Evolutionary conservation across 176 grass and related monocot species (phyloP), one percentile per base, ranked within the genome.

Genomic region (Rhynchospora tenuis): DNA sequence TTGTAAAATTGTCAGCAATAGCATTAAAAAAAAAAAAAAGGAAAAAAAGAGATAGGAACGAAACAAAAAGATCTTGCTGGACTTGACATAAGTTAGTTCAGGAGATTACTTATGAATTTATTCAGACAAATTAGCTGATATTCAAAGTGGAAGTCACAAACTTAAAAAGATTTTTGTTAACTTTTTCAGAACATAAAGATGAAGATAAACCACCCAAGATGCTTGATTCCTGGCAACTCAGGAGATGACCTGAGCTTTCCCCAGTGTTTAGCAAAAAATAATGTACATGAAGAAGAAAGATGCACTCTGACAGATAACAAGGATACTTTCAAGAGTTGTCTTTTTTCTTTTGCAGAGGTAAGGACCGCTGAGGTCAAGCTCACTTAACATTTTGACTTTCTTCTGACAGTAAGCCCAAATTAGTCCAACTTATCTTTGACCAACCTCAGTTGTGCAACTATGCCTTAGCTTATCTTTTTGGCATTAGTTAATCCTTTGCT

Each of bases 331-430:
- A 99, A 86, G 83, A 83, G 75, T 73, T 69, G 83, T 20, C 86
- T 92, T 19, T 99, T 95, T 92, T 80, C 86, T 87, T 99, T 95
- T 93, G 85, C 96, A 87, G 83, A 93, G 84, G 96, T 99, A 70
- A 88, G 87, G 67, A 89, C 27, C 15, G 83, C 77, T 48, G 86
- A 51, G 14, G 29, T 23, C n/a, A 51, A 51, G 48, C 48, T 10
- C 20, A 60, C 46, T 16, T 9, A 76, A 17, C 12, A 52, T 54
- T 17, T 77, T 5, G 14, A 77, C 48, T 28, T 70, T 69, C 47
- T 23, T 76, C 48, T 28, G 48, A 55, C 14, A 28, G 6, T 27
- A 55, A 74, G 23, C 48, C 7, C 47, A 76, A 76, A 51, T 55
- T 29, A 77, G 2, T 52, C 47, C 73, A 5, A 55, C 14, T 56